Percentiles rank a stretch among this genome's conserved stretches.
phyloP scores from a whole-genome alignment of 352 stramenopile genomes.

The Globisporangium barbulae region DNA sequence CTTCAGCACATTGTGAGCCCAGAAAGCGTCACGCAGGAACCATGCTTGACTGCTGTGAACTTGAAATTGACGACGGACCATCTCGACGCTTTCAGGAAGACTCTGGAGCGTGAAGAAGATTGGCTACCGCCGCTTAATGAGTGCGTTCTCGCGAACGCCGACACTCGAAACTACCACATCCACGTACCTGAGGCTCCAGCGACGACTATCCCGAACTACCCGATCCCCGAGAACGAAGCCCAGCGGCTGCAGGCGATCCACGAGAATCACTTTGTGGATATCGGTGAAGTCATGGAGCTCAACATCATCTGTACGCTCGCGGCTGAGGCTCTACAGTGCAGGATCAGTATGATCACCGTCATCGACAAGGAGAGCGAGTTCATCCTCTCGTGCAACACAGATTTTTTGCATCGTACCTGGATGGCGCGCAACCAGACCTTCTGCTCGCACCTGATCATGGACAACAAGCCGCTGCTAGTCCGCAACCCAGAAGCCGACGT shows the following conservation, averaged over 20 bases:
- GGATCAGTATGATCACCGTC: not conserved
- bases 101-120: not conserved
- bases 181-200: not conserved
- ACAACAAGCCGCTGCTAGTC: slow-evolving; percentile 55
- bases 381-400: not conserved
- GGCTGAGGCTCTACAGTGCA: not conserved
- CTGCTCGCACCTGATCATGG: slow-evolving; percentile 63
- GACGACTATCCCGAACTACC: not conserved
- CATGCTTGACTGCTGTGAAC: not conserved
- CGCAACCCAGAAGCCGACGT: slow-evolving; percentile 60
- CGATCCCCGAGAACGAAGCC: not conserved
- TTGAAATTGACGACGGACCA: not conserved
- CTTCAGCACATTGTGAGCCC: slow-evolving; percentile 28
- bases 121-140: slow-evolving; percentile 13
- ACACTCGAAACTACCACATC: not conserved
- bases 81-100: not conserved
- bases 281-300: not conserved
- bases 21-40: slow-evolving; percentile 2
- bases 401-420: not conserved
- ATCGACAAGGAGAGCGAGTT: not conserved
- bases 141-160: slow-evolving; percentile 17
- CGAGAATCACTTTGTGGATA: not conserved
- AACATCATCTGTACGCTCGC: slow-evolving; percentile 1
- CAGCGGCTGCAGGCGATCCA: not conserved
- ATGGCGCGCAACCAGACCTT: slow-evolving; percentile 22